Conservation (phyloP, 257 asterid genomes). For the Capsicum baccatum region DNA sequence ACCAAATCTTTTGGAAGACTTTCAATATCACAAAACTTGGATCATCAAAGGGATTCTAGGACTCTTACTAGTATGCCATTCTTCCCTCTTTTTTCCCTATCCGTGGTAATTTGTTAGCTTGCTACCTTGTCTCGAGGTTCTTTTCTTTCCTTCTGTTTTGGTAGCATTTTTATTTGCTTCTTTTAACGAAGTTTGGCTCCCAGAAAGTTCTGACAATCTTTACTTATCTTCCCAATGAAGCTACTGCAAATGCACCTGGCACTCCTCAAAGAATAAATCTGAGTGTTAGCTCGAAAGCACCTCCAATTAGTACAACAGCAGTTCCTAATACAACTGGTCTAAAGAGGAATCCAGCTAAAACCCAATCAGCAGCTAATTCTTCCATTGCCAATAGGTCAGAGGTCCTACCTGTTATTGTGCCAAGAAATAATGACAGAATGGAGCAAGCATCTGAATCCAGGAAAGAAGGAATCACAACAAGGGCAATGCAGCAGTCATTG, state of each 20-base stretch:
- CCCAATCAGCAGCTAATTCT: conserved; percentile 56
- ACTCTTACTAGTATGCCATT: conserved; percentile 63
- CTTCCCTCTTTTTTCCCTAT: conserved; percentile 33
- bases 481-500: conserved; percentile 57
- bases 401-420: conserved; percentile 74
- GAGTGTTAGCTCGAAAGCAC: conserved; percentile 53
- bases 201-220: conserved; percentile 30
- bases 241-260: conserved; percentile 64
- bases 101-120: not conserved
- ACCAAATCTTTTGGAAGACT: conserved; percentile 67
- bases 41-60: conserved; percentile 74
- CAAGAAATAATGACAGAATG: conserved; percentile 67
- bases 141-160: not conserved
- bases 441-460: conserved; percentile 79
- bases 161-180: conserved; percentile 18
- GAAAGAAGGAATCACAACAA: conserved; percentile 72
- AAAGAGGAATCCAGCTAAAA: conserved; percentile 70
- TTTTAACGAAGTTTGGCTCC: not conserved
- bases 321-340: conserved; percentile 53
- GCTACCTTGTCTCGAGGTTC: conserved; percentile 20
- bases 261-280: conserved; percentile 82
- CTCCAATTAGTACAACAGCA: conserved; percentile 53
- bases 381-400: conserved; percentile 69
- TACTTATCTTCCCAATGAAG: conserved; percentile 54
- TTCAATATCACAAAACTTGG: conserved; percentile 74